A percentile compares a stretch with the other conserved stretches of the same genome.
These are phyloP conservation scores for Suhomyces coccinellae DNA, from an alignment of 1,139 yeast species.

Conservation along the genomic window DNA sequence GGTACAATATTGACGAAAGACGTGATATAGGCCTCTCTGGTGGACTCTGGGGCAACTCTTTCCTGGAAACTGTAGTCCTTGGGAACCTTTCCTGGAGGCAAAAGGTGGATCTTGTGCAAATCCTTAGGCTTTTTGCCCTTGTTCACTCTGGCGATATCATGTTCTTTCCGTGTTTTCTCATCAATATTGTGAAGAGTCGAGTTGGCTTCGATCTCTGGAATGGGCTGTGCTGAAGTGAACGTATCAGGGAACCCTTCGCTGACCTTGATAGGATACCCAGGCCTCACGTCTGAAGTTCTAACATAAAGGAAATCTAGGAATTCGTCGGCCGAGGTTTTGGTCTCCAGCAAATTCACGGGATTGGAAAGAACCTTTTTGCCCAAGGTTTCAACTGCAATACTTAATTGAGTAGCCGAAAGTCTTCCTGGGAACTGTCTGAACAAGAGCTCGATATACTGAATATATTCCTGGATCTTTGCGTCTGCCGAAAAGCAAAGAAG, in stretches of 20 bases:
- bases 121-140: constrained; percentile 39
- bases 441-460: constrained; percentile 36
- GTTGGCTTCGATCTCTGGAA: constrained; percentile 37
- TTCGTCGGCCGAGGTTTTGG: constrained; percentile 31
- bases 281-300: constrained; percentile 33
- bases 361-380: constrained; percentile 53
- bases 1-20: constrained; percentile 56
- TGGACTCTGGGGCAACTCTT: constrained; percentile 39
- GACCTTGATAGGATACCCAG: constrained; percentile 30
- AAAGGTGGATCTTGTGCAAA: constrained; percentile 20
- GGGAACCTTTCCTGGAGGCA: constrained; percentile 20
- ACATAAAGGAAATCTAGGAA: constrained; percentile 44
- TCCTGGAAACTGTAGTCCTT: constrained; percentile 23
- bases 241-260: constrained; percentile 15
- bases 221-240: constrained; percentile 44
- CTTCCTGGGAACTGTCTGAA: constrained; percentile 55
- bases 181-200: constrained; percentile 36
- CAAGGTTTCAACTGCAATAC: constrained; percentile 58
- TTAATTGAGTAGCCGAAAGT: constrained; percentile 57
- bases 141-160: constrained; percentile 32
- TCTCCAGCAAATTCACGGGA: constrained; percentile 24
- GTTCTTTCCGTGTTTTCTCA: constrained; percentile 20
- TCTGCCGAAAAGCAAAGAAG: constrained; percentile 43
- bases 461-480: constrained; percentile 31
- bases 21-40: constrained; percentile 53